phyloP scores from a whole-genome alignment of 2,329 filamentous ascomycete genomes.

The Fusarium acutatum region DNA sequence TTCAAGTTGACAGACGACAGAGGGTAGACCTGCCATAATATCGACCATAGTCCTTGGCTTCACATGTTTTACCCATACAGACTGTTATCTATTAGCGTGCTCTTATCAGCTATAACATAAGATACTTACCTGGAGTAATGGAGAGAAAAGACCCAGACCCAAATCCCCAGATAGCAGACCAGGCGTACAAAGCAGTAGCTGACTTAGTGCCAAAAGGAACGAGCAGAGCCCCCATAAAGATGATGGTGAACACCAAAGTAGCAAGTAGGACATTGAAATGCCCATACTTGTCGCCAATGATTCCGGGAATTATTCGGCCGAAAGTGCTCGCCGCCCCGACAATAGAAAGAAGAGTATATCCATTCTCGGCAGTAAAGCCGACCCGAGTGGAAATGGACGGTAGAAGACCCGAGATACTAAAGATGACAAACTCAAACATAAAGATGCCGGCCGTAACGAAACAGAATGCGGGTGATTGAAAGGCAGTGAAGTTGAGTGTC shows the following conservation, averaged over 20 bases:
- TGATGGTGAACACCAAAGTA: conserved; percentile 45
- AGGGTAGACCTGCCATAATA: conserved; percentile 44
- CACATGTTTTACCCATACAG: conserved; percentile 57
- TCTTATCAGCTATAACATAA: background rate
- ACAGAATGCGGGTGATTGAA: conserved; percentile 51
- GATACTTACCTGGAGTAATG: conserved; percentile 44
- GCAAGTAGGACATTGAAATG: conserved; percentile 51
- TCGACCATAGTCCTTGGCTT: conserved; percentile 56
- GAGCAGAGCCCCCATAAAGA: conserved; percentile 54
- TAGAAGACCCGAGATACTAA: conserved; percentile 56
- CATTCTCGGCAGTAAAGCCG: conserved; percentile 48
- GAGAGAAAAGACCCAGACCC: conserved; percentile 58
- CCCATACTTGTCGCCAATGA: conserved; percentile 53
- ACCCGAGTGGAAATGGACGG: conserved; percentile 54
- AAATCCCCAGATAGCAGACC: conserved; percentile 58
- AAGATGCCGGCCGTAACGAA: conserved; percentile 55
- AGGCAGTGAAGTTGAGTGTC: conserved; percentile 51
- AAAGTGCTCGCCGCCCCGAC: conserved; percentile 54
- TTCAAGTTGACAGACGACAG: background rate
- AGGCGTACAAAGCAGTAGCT: conserved; percentile 52
- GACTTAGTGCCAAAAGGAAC: conserved; percentile 54
- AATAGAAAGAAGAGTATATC: conserved; percentile 55
- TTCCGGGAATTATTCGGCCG: conserved; percentile 54
- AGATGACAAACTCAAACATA: conserved; percentile 58
- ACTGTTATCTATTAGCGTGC: conserved; percentile 39